Percentiles rank a stretch among this genome's conserved stretches.
phyloP scores from a whole-genome alignment of 108 stramenopile genomes.

The Skeletonema tropicum region DNA sequence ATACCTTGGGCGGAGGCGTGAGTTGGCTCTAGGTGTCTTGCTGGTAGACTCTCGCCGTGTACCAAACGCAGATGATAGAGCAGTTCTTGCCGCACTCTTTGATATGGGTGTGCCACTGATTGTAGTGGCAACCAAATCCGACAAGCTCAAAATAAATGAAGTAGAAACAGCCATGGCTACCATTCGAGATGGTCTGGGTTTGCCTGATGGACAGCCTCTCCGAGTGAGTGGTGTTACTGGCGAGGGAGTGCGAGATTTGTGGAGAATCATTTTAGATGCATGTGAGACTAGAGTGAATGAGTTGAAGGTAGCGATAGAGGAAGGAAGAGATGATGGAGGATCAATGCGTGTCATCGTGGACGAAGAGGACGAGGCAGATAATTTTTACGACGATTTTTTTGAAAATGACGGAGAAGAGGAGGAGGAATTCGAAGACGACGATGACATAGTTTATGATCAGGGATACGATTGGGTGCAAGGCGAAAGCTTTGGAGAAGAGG shows the following conservation, averaged over 20 bases:
- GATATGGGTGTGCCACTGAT: slow-evolving; percentile 85
- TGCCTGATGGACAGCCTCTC: slow-evolving; percentile 84
- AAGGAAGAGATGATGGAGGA: slow-evolving; percentile 51
- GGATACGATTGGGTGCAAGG: slow-evolving; percentile 86
- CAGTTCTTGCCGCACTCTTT: slow-evolving; percentile 83
- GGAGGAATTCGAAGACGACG: slow-evolving; percentile 54
- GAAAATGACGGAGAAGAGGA: slow-evolving; percentile 36
- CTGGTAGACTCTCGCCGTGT: slow-evolving; percentile 89
- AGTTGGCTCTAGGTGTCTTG: slow-evolving; percentile 84
- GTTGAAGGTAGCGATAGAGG: slow-evolving; percentile 51
- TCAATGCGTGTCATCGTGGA: slow-evolving; percentile 31
- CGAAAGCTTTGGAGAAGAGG: slow-evolving; percentile 28
- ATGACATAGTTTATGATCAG: slow-evolving; percentile 72
- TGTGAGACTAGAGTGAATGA: slow-evolving; percentile 77
- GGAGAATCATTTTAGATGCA: slow-evolving; percentile 84
- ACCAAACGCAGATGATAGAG: slow-evolving; percentile 81
- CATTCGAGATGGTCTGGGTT: slow-evolving; percentile 67
- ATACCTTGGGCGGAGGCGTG: slow-evolving; percentile 85
- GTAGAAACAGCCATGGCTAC: slow-evolving; percentile 47
- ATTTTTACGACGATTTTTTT: slow-evolving; percentile 30
- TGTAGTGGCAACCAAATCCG: slow-evolving; percentile 90
- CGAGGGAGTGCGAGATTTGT: slow-evolving; percentile 72
- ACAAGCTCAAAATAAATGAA: slow-evolving; percentile 76
- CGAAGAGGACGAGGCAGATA: slow-evolving; percentile 27
- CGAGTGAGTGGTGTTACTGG: slow-evolving; percentile 75